Evolutionary conservation across 495 filamentous ascomycete genomes (phyloP).

Genomic region (Xylaria curta): DNA sequence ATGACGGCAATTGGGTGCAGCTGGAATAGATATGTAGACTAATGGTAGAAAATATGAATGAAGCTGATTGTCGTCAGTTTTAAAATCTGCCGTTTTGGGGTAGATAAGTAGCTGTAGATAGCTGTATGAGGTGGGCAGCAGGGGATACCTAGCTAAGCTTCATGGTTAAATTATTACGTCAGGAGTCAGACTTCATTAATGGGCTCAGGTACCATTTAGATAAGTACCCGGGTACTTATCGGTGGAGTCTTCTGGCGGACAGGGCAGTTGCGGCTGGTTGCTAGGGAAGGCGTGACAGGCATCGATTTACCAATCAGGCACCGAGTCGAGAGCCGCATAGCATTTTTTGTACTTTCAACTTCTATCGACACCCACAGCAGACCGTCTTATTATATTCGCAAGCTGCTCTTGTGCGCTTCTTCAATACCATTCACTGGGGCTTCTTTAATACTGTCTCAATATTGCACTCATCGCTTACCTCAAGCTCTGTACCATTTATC

Average conservation of each 20-base stretch:
- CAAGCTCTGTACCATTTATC: not conserved
- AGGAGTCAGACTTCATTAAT: not conserved
- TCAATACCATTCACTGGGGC: not conserved
- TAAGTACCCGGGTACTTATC: slow-evolving; percentile 8
- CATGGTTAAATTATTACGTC: slow-evolving; percentile 30
- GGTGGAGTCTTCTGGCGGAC: slow-evolving; percentile 8
- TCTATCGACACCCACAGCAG: not conserved
- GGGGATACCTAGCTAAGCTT: slow-evolving; percentile 11
- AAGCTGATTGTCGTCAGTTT: not conserved
- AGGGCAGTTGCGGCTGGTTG: not conserved
- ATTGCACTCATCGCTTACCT: not conserved
- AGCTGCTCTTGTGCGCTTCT: not conserved
- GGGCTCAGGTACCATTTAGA: not conserved
- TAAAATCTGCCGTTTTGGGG: slow-evolving; percentile 33
- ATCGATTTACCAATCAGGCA: slow-evolving; percentile 4
- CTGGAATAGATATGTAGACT: not conserved
- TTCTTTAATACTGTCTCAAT: not conserved
- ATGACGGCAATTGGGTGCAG: slow-evolving; percentile 33
- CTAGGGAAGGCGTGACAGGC: not conserved
- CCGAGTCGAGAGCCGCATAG: slow-evolving; percentile 8
- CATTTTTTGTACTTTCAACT: not conserved
- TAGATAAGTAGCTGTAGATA: slow-evolving; percentile 27
- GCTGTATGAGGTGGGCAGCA: not conserved
- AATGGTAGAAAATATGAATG: not conserved
- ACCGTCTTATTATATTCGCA: not conserved